Base-by-base conservation (phyloP, 2,329 filamentous ascomycete species). In the Diaporthe sp. region DNA sequence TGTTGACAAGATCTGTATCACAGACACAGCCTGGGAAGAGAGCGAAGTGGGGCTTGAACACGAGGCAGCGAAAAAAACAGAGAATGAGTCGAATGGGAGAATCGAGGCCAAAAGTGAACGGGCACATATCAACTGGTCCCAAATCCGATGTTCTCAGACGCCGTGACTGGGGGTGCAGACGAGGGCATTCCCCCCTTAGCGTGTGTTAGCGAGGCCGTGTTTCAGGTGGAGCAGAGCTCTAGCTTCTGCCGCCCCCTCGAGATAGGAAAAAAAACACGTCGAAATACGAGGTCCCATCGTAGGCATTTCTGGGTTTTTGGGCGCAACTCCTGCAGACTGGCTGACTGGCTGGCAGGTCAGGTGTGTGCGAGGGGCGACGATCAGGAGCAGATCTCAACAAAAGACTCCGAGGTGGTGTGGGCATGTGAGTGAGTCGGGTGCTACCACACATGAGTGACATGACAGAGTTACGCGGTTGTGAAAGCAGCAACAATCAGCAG, bases 141-240 rank as follows among this genome's bases (percentile, higher is more conserved):
- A 51, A 50, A 25, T 27, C 47, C 4, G 47, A 51, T 25, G n/a
- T 51, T 25, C 47, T 27, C 47, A 51, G 47, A 51, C 47, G 47
- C n/a, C 15, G 47, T 51, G n/a, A 51, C 47, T 13, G 15, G 47
- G 47, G 47, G 35, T 51, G 56, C 35, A 71, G 70, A 27, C 59
- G 65, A 75, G 68, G 70, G 70, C 55, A 73, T 75, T 73, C 44
- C 73, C 70, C 17, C 32, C 25, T 35, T 5, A 51, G 8, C n/a
- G 30, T 66, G 32, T 66, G 32, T 53, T 53, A 53, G 56, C 63
- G 25, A 59, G 32, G 39, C 30, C 27, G 58, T 65, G 73, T 73
- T 71, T 75, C 73, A 75, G 73, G 73, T 66, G 53, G 44, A 51
- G 70, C 44, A 61, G 39, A 25, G 50, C 35, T 53, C 44, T 39